Evolutionary conservation across 331 rosid species (phyloP), one percentile per base, ranked within the genome.

Genomic region (Malus hybrid): DNA sequence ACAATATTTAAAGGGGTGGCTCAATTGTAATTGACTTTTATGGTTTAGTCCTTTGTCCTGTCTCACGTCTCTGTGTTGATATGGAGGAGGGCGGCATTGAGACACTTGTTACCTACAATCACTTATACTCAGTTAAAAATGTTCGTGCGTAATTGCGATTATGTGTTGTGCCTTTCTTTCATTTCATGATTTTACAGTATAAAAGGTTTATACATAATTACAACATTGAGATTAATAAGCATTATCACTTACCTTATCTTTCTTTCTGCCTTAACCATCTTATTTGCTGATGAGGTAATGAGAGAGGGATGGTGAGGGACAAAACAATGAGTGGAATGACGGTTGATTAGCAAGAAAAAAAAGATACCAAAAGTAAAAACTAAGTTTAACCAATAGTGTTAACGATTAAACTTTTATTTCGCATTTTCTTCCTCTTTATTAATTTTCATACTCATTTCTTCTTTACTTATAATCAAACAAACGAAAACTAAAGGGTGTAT

Each of bases 141-240:
- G 48, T 42, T 42, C 14, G 5, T 10, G 14, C 14, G 48, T 42
- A 10, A 42, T 10, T 42, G 14, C 0, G 14, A 42, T 7, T 55
- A 0, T 58, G 6, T 58, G 3, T 58, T 58, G 3, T 58, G 24
- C 24, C 24, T 39, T 39, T 22, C 18, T 2, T 6, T 58, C 3
- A 6, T 22, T 6, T 1, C 32, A 0, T 22, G 8, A 5, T 1
- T 58, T 3, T 14, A 42, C 48, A 1, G 0, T 42, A 42, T 42
- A 42, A 42, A 42, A 10, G 0, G 48, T 42, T 42, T 42, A 42
- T 42, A 42, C 48, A 42, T 42, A 10, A 9, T 42, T 42, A 42
- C 48, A 42, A 42, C 5, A 55, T 19, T 55, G 26, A 55, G 26
- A 55, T 55, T 55, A 55, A 18, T 6, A 3, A 10, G 15, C 61